Base-by-base conservation (phyloP, 192 early-diverging fungal species). In the Backusella mclennaniae region DNA sequence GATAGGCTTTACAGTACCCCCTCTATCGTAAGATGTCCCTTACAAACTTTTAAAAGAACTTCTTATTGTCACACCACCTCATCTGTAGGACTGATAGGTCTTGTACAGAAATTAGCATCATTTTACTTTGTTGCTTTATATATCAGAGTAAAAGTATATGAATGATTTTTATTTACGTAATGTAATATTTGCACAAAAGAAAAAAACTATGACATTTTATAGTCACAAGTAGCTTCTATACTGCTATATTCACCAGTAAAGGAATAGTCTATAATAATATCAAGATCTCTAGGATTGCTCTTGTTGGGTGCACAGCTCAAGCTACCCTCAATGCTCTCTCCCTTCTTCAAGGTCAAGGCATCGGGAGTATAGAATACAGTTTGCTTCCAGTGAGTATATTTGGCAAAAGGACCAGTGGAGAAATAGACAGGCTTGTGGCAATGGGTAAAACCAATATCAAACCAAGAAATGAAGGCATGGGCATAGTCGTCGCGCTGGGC, bases 321-420 rank as follows among this genome's bases (percentile, higher is more conserved):
- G 26, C 76, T 92, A 89, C 74, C 88, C 73, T 73, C 91, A 87
- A 80, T 86, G 71, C 77, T 39, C 52, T 95, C 96, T 59, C 93
- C 92, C 67, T 88, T 85, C 76, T 94, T 91, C 69, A 91, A 89
- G 41, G 87, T 92, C 82, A 93, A 75, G n/a, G 88, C 85, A 73
- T 95, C 90, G 38, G 83, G 84, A 67, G 95, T 92, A 82, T 98
- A 96, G 84, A 99, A 98, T 67, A 99, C 95, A 38, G 98, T 98
- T 87, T 99, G 98, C 87, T 98, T 98, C 98, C 98, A 99, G 83
- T 99, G 98, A 21, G 98, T 99, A 89, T 97, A 93, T 85, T 90
- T 84, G 78, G 88, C 84, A 78, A 94, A 89, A 11, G 95, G 92
- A 44, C 97, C 88, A 73, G 97, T 92, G 82, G 94, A 84, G 82